phyloP scores from a whole-genome alignment of 2,329 filamentous ascomycete genomes.

The Biscogniauxia marginata region DNA sequence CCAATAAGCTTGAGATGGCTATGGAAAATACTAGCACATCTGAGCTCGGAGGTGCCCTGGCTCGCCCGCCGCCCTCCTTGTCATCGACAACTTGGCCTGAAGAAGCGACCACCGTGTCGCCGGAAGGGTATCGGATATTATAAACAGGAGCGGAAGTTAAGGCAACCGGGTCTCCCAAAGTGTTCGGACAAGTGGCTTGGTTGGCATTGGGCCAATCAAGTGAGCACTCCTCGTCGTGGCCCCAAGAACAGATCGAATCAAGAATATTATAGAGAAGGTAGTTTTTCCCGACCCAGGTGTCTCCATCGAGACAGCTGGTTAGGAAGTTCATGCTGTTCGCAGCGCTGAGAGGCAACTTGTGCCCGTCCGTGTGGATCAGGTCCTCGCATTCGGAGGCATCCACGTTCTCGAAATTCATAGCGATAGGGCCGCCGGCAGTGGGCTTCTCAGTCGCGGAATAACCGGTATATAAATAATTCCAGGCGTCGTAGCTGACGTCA shows the following conservation, averaged over 20 bases:
- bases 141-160: constrained; percentile 43
- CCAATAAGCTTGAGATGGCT: neutral
- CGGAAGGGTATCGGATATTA: constrained; percentile 53
- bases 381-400: constrained; percentile 47
- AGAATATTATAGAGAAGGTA: constrained; percentile 53
- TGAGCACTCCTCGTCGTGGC: constrained; percentile 50
- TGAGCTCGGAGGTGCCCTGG: neutral
- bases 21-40: neutral
- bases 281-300: constrained; percentile 53
- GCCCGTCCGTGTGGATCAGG: constrained; percentile 47
- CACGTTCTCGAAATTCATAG: constrained; percentile 51
- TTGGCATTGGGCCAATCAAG: constrained; percentile 48
- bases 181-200: constrained; percentile 50
- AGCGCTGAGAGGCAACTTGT: constrained; percentile 54
- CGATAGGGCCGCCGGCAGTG: constrained; percentile 47
- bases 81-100: constrained; percentile 28
- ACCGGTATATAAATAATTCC: constrained; percentile 57
- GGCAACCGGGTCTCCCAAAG: constrained; percentile 37
- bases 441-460: constrained; percentile 46
- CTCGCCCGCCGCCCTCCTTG: neutral
- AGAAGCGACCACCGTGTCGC: constrained; percentile 38
- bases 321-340: constrained; percentile 58
- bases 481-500: constrained; percentile 61
- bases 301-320: constrained; percentile 42
- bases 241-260: constrained; percentile 49